Conservation (phyloP, 305 asterid species). For the Rubia balearica region DNA sequence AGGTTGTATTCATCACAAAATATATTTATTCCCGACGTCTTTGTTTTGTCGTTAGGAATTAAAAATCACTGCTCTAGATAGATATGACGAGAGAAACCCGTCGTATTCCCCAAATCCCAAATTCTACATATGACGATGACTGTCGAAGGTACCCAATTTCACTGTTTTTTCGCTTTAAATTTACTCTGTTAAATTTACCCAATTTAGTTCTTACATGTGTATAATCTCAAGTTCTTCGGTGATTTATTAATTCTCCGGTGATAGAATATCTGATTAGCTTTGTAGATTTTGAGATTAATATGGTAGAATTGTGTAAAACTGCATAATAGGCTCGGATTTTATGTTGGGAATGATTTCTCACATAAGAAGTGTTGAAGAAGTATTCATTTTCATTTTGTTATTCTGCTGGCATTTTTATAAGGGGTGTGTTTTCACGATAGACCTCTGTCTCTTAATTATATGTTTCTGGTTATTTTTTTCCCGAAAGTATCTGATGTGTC, state of each 20-base stretch:
- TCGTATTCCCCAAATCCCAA: neutral
- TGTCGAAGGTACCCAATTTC: conserved; percentile 48
- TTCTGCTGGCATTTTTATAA: neutral
- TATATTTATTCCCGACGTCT: conserved; percentile 3
- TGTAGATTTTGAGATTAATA: neutral
- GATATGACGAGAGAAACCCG: conserved; percentile 2
- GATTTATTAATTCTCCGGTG: neutral
- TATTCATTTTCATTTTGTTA: neutral
- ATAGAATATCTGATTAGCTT: neutral
- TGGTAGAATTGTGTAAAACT: neutral
- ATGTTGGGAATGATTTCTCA: neutral
- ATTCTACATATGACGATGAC: conserved; percentile 68
- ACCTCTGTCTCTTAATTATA: neutral
- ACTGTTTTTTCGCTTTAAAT: conserved; percentile 1
- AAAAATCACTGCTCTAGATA: neutral
- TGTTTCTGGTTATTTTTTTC: neutral
- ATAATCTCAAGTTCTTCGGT: neutral
- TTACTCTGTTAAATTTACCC: neutral
- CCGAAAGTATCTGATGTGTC: conserved; percentile 3
- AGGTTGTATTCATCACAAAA: no score
- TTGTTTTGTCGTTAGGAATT: neutral
- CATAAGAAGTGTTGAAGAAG: neutral
- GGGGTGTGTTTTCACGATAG: neutral
- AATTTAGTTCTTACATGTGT: neutral
- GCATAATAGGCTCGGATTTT: neutral